These are phyloP conservation scores for Nothomitra cinnamomea DNA, from an alignment of 2,329 filamentous ascomycete genomes.

Conservation along the genomic window DNA sequence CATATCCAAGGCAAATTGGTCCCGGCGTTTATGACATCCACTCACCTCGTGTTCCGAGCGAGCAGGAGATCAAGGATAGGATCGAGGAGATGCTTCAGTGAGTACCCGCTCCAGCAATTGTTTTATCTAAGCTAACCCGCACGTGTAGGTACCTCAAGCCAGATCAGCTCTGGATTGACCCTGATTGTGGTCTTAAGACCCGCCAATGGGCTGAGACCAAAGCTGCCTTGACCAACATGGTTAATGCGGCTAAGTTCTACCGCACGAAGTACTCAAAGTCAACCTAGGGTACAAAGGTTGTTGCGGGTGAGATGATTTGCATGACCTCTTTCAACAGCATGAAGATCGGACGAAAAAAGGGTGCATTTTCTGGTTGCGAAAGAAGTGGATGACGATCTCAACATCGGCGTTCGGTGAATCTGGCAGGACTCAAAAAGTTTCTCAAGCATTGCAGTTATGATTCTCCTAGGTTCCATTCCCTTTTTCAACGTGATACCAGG, in stretches of 20 bases:
- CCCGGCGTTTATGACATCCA: slow-evolving; percentile 99
- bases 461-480: not conserved
- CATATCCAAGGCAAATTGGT: slow-evolving; percentile 94
- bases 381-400: slow-evolving; percentile 4
- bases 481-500: not conserved
- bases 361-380: slow-evolving; percentile 3
- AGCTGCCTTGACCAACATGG: slow-evolving; percentile 89
- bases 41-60: slow-evolving; percentile 88
- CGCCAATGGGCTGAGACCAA: slow-evolving; percentile 98
- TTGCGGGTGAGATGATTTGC: slow-evolving; percentile 9
- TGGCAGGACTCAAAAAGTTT: not conserved
- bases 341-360: not conserved
- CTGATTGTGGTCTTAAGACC: slow-evolving; percentile 98
- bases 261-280: slow-evolving; percentile 67
- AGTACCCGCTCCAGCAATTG: slow-evolving; percentile 1
- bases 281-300: not conserved
- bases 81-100: slow-evolving; percentile 93
- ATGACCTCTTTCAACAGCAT: slow-evolving; percentile 8
- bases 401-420: slow-evolving; percentile 10
- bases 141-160: slow-evolving; percentile 55
- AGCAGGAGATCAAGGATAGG: slow-evolving; percentile 97
- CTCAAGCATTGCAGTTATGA: not conserved
- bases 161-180: slow-evolving; percentile 99
- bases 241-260: slow-evolving; percentile 95
- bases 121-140: not conserved